Evolutionary conservation across 73 alveolate species (phyloP).

Genomic region (Uronychia binucleata): DNA sequence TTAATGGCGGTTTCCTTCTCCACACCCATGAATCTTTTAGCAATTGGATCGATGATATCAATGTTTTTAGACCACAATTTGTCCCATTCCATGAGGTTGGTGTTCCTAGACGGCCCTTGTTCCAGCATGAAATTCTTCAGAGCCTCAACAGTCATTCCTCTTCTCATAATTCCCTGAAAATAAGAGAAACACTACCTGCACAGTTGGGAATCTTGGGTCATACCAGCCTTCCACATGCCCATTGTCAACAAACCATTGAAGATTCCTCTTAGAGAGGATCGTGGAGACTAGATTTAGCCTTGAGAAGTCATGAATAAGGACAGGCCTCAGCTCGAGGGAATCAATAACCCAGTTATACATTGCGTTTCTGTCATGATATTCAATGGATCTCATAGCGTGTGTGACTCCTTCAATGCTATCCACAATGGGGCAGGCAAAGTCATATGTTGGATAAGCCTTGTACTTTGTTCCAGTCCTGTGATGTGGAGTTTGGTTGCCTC

Average conservation of each 20-base stretch:
- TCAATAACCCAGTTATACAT: conserved; percentile 91
- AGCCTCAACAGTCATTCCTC: conserved; percentile 98
- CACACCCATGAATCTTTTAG: conserved; percentile 90
- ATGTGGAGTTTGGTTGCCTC: conserved; percentile 86
- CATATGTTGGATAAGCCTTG: conserved; percentile 98
- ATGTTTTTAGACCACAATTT: conserved; percentile 93
- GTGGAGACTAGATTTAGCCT: conserved; percentile 91
- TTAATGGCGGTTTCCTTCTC: conserved; percentile 68
- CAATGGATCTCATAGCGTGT: conserved; percentile 97
- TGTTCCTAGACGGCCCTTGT: conserved; percentile 95
- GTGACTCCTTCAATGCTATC: conserved; percentile 98
- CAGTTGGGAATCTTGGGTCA: conserved; percentile 99
- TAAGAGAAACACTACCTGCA: too few relatives aligned
- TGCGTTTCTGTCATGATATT: conserved; percentile 95
- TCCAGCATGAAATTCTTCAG: conserved; percentile 93
- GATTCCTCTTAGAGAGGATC: conserved; percentile 88
- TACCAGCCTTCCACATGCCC: conserved; percentile 97
- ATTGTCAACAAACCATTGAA: conserved; percentile 92
- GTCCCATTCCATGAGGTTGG: conserved; percentile 96
- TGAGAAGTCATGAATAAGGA: conserved; percentile 85
- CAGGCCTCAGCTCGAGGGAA: conserved; percentile 77
- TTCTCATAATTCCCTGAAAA: conserved; percentile 97
- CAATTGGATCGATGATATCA: conserved; percentile 81
- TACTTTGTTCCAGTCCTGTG: conserved; percentile 89
- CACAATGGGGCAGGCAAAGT: conserved; percentile 98